Conservation (phyloP, 1,284 basidiomycete genomes). For the Cryptococcus deneoformans region DNA sequence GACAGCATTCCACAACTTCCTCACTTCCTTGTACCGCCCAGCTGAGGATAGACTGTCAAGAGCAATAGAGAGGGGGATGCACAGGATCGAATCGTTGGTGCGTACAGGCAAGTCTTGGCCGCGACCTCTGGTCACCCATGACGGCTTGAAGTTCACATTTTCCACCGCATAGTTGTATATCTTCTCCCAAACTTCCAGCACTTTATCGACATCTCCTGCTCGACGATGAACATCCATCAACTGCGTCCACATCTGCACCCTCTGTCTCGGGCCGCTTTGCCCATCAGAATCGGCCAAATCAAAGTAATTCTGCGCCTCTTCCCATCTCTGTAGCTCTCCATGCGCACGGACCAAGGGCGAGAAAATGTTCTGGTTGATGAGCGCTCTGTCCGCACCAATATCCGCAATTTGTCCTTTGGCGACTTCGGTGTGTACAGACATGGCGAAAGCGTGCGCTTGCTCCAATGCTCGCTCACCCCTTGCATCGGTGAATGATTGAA, state of each 20-base stretch:
- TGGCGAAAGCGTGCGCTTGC: slow-evolving; percentile 40
- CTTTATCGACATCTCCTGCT: slow-evolving; percentile 58
- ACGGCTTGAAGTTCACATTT: neutral
- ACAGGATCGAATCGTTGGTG: slow-evolving; percentile 57
- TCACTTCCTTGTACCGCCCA: slow-evolving; percentile 63
- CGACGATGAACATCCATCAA: slow-evolving; percentile 75
- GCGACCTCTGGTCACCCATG: neutral
- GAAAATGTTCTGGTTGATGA: slow-evolving; percentile 33
- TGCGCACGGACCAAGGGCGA: slow-evolving; percentile 37
- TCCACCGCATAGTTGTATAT: slow-evolving; percentile 56
- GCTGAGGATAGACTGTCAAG: slow-evolving; percentile 70
- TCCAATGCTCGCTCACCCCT: slow-evolving; percentile 24
- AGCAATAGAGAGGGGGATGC: slow-evolving; percentile 79
- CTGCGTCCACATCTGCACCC: slow-evolving; percentile 62
- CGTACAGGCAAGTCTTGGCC: neutral
- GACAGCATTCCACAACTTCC: slow-evolving; percentile 65
- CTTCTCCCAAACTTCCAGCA: slow-evolving; percentile 68
- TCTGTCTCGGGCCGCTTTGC: slow-evolving; percentile 55
- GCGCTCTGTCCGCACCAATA: slow-evolving; percentile 16
- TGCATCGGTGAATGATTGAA: slow-evolving; percentile 53
- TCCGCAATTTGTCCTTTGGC: slow-evolving; percentile 17
- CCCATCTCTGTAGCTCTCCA: slow-evolving; percentile 16
- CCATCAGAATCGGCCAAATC: slow-evolving; percentile 6
- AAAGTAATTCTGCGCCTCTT: slow-evolving; percentile 52
- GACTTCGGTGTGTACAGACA: slow-evolving; percentile 22